Evolutionary conservation across 2,329 filamentous ascomycete species (phyloP), one percentile per base, ranked within the genome.

Genomic region (Fusarium hainanense): DNA sequence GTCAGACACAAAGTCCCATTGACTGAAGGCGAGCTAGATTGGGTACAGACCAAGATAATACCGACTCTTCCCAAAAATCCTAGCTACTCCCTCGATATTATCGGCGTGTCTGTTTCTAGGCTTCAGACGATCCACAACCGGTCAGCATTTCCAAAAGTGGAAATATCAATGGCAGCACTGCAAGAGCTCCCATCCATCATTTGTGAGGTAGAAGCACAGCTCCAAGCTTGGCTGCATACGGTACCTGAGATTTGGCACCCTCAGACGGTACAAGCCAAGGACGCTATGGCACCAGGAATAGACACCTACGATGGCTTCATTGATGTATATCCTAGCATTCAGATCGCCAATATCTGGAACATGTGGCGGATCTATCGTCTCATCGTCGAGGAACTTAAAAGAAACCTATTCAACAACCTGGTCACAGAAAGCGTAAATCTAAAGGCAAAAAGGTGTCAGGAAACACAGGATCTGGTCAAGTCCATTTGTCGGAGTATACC

Each of bases 311-410:
- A 42, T 0, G 43, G 11, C 10, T 16, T 3, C 1, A 42, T 56
- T 1, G 55, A 66, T 12, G n/a, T 69, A 0, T 71, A 71, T 14
- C 68, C 58, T 1, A 69, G 60, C 20, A 41, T 69, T 7, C 69
- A 71, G 4, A 63, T 71, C 13, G 65, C 68, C 0, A 71, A 63
- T 6, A 71, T 71, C 3, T 71, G 69, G 69, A 71, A 58, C 14
- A n/a, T 55, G 0, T 71, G 61, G 68, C 68, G 69, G 2, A 54
- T 70, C 0, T 69, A 71, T 20, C 10, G 48, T 9, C 27, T 71
- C 4, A 44, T 66, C 1, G 18, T 69, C 1, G 43, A 48, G 3
- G 5, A 57, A 18, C 40, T 44, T 8, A 71, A 60, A 7, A 3
- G 8, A 7, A 21, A 28, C 3, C 8, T 52, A 1, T 52, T 7